These are phyloP conservation scores for Lactifluus hygrophoroides DNA, from an alignment of 768 basidiomycete species.

Conservation along the genomic window DNA sequence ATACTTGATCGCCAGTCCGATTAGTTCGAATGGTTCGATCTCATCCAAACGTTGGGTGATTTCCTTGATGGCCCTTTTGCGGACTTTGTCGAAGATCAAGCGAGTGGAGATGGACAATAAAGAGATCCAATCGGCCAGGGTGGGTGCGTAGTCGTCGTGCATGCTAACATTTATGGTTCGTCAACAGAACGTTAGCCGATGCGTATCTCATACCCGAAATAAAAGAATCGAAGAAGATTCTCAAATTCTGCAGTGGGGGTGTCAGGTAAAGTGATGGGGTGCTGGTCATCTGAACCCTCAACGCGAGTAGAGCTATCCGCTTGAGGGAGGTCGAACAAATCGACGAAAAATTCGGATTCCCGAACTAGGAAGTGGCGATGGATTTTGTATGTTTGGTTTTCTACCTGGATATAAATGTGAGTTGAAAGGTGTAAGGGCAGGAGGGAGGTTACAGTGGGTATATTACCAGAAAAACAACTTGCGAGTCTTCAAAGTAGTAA, in stretches of 20 bases:
- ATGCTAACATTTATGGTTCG: conserved; percentile 5
- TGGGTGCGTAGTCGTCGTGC: conserved; percentile 1
- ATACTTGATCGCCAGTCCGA: conserved; percentile 19
- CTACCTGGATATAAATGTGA: conserved; percentile 10
- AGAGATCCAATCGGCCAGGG: conserved; percentile 17
- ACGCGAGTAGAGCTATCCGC: conserved; percentile 7
- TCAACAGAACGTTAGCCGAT: neutral
- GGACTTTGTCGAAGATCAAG: conserved; percentile 12
- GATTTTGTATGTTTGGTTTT: conserved; percentile 19
- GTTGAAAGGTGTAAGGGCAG: neutral
- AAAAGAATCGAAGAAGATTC: conserved; percentile 19
- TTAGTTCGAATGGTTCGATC: conserved; percentile 17
- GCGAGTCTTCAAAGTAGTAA: conserved; percentile 2
- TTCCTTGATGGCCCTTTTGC: conserved; percentile 16
- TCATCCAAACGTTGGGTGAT: conserved; percentile 1
- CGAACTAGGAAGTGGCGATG: conserved; percentile 19
- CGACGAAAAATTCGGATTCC: conserved; percentile 19
- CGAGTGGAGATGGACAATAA: conserved; percentile 18
- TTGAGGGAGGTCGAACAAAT: conserved; percentile 17
- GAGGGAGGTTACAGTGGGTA: neutral
- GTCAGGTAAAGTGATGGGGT: conserved; percentile 16
- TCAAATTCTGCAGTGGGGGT: conserved; percentile 17
- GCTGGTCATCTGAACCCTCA: conserved; percentile 21
- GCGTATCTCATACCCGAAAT: conserved; percentile 12
- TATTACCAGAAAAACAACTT: conserved; percentile 6